Evolutionary conservation across 345 rosid genomes (phyloP).

Genomic region (Gossypium mustelinum): DNA sequence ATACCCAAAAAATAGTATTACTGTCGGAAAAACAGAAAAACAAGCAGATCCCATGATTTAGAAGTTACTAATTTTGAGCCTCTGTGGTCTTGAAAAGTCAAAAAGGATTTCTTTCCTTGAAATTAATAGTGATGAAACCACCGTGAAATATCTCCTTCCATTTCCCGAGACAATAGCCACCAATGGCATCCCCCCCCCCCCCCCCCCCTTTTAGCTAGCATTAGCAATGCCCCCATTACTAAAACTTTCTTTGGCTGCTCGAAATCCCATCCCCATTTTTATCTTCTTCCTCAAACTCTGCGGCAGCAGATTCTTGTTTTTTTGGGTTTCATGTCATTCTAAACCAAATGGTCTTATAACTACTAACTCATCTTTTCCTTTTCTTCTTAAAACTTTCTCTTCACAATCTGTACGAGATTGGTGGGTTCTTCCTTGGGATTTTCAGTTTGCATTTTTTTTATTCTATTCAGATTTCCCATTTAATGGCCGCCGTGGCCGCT

Average conservation of each 20-base stretch:
- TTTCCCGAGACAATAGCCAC: conserved; percentile 13
- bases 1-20: background rate
- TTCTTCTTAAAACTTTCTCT: background rate
- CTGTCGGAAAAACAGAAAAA: background rate
- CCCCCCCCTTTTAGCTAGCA: background rate
- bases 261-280: background rate
- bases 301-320: background rate
- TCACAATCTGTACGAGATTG: background rate
- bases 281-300: background rate
- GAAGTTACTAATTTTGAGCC: background rate
- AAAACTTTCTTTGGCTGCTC: no score
- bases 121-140: conserved; percentile 10
- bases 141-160: conserved; percentile 11
- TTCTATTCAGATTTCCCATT: background rate
- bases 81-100: background rate
- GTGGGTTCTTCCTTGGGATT: conserved; percentile 4
- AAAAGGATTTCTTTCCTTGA: background rate
- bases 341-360: background rate
- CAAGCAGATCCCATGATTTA: background rate
- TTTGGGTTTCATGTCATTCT: background rate
- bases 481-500: conserved; percentile 44
- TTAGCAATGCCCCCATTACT: background rate
- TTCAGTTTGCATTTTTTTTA: background rate
- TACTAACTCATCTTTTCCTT: background rate
- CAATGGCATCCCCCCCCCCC: background rate